Percentiles rank a stretch among this genome's conserved stretches.
These are phyloP conservation scores for Ogataea allantospora DNA, from an alignment of 805 yeast species.

Conservation along the genomic window DNA sequence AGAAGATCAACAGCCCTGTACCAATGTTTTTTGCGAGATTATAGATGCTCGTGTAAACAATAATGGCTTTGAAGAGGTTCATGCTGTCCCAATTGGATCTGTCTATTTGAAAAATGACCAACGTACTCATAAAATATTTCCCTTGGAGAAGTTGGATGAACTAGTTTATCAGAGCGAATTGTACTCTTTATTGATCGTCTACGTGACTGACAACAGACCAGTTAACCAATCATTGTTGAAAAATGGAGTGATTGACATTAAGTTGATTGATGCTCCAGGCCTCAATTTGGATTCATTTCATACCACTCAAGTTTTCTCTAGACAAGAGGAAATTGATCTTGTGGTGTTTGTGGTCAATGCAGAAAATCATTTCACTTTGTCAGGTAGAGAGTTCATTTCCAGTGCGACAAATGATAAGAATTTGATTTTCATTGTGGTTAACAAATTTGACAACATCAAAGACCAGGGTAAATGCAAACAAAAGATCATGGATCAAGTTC, in stretches of 20 bases:
- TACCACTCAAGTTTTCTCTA: constrained; percentile 90
- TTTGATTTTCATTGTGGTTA: constrained; percentile 89
- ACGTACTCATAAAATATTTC: constrained; percentile 58
- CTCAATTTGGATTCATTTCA: constrained; percentile 88
- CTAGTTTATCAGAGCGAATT: constrained; percentile 73
- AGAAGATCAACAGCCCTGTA: constrained; percentile 97
- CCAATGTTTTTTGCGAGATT: constrained; percentile 94
- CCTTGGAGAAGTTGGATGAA: constrained; percentile 56
- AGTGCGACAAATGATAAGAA: constrained; percentile 90
- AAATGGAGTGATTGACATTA: constrained; percentile 90
- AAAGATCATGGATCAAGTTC: constrained; percentile 80
- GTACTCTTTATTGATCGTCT: constrained; percentile 73
- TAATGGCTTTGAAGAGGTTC: constrained; percentile 80
- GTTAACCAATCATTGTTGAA: constrained; percentile 67
- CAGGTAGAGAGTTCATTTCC: constrained; percentile 90
- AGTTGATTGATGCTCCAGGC: constrained; percentile 96
- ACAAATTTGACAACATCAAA: constrained; percentile 81
- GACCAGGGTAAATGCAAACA: constrained; percentile 78
- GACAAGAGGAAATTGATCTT: constrained; percentile 95
- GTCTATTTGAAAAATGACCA: constrained; percentile 56
- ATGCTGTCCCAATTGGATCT: constrained; percentile 69
- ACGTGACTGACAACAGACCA: constrained; percentile 73
- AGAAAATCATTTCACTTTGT: constrained; percentile 90
- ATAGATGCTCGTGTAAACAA: constrained; percentile 74
- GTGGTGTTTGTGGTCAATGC: constrained; percentile 96